Percentiles rank a stretch among this genome's conserved stretches.
Evolutionary conservation across 352 stramenopile genomes (phyloP).

Genomic region (Blastocystis sp.): DNA sequence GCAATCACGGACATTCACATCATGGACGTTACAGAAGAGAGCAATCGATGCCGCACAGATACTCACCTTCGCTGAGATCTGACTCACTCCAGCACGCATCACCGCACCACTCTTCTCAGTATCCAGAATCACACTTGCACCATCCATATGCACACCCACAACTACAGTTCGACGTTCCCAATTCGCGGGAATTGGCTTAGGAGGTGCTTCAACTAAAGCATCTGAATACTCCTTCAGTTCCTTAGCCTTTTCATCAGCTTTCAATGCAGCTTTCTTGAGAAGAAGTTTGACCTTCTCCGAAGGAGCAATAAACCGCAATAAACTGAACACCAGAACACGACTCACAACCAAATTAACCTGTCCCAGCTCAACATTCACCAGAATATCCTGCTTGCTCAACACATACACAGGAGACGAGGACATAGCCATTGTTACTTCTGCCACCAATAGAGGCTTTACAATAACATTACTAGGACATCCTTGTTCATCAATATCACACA

Average conservation of each 20-base stretch:
- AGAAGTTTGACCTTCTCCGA: constrained; percentile 28
- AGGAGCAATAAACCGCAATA: constrained; percentile 54
- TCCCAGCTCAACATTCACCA: constrained; percentile 3
- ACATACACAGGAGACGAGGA: not conserved
- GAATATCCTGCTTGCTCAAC: constrained; percentile 48
- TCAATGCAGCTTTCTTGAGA: constrained; percentile 52
- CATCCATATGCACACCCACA: constrained; percentile 14
- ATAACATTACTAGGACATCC: constrained; percentile 25
- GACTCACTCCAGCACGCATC: constrained; percentile 14
- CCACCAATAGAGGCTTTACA: not conserved
- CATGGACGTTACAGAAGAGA: constrained; percentile 39
- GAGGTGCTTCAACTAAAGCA: not conserved
- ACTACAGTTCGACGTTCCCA: constrained; percentile 55
- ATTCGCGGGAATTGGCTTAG: constrained; percentile 54
- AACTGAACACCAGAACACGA: constrained; percentile 21
- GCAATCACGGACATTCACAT: not conserved
- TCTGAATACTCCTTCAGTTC: constrained; percentile 64
- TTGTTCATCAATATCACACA: constrained; percentile 37
- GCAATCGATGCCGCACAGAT: constrained; percentile 45
- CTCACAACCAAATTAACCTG: constrained; percentile 58
- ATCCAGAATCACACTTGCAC: not conserved
- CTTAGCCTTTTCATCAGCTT: constrained; percentile 62
- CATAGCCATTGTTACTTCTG: constrained; percentile 1
- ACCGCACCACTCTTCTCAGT: constrained; percentile 16
- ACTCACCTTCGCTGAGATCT: not conserved